Percentiles rank a stretch among this genome's conserved stretches.
These are phyloP conservation scores for Blastobotrys serpentis DNA, from an alignment of 1,139 yeast genomes.

Conservation along the genomic window DNA sequence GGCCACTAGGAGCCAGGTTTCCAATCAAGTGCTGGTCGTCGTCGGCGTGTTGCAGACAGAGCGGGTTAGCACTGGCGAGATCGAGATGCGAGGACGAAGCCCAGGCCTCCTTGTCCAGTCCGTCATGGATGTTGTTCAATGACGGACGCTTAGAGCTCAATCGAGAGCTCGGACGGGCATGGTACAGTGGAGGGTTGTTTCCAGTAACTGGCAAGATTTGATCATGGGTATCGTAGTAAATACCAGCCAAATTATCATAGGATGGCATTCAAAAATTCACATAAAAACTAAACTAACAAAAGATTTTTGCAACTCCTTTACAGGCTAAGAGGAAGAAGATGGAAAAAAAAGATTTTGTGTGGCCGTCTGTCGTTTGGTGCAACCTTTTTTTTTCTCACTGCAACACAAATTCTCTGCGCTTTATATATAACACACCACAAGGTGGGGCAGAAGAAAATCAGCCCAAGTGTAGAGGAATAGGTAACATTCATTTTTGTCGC, in stretches of 20 bases:
- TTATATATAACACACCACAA: neutral
- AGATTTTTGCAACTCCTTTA: neutral
- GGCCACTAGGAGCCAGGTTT: constrained; percentile 3
- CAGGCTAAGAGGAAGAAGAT: no score
- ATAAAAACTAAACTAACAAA: neutral
- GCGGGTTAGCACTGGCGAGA: constrained; percentile 10
- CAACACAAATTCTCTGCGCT: neutral
- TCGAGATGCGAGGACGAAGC: constrained; percentile 18
- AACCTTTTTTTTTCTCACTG: neutral
- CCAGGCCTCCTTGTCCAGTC: constrained; percentile 14
- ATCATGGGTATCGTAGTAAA: constrained; percentile 19
- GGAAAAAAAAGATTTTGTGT: no score
- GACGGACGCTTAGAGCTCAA: constrained; percentile 10
- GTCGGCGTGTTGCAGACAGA: neutral
- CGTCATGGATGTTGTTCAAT: constrained; percentile 16
- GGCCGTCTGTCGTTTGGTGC: no score
- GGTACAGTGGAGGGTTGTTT: constrained; percentile 13
- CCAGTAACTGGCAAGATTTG: constrained; percentile 18
- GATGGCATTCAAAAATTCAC: constrained; percentile 18
- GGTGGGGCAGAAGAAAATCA: neutral
- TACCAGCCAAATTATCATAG: constrained; percentile 21
- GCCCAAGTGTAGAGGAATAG: neutral
- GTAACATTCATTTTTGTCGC: no score
- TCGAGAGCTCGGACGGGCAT: constrained; percentile 7
- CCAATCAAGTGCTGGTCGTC: constrained; percentile 5